Evolutionary conservation across 1,284 basidiomycete genomes (phyloP).

Genomic region (Marasmius tenuissimus): DNA sequence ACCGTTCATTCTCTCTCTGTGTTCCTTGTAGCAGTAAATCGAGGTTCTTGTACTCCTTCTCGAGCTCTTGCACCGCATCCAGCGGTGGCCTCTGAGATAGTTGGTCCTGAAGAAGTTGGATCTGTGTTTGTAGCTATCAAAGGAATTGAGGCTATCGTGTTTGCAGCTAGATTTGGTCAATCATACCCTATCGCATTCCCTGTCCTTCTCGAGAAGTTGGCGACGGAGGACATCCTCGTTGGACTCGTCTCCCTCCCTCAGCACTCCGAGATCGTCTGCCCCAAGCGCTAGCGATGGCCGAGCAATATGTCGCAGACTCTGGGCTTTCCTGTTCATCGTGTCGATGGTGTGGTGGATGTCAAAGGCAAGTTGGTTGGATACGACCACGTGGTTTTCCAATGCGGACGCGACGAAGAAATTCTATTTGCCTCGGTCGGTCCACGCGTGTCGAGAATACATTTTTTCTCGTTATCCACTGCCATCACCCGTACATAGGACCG

Average conservation of each 20-base stretch:
- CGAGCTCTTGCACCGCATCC: constrained; percentile 59
- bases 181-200: constrained; percentile 67
- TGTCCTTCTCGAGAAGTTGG: constrained; percentile 67
- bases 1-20: constrained; percentile 75
- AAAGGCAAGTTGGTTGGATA: background rate
- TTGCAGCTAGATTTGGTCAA: background rate
- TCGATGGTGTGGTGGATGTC: background rate
- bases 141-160: background rate
- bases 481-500: background rate
- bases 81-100: constrained; percentile 63
- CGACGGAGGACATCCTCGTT: constrained; percentile 60
- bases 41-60: constrained; percentile 69
- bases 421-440: background rate
- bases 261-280: constrained; percentile 57
- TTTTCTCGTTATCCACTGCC: background rate
- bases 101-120: constrained; percentile 61
- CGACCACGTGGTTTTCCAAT: background rate
- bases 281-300: constrained; percentile 31
- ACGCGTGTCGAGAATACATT: background rate
- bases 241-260: constrained; percentile 61
- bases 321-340: background rate
- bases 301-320: background rate
- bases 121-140: constrained; percentile 54
- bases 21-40: constrained; percentile 73
- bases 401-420: background rate